A percentile compares a stretch with the other conserved stretches of the same genome.
These are phyloP conservation scores for Curvularia sp. DNA, from an alignment of 2,329 filamentous ascomycete species.

Conservation along the genomic window DNA sequence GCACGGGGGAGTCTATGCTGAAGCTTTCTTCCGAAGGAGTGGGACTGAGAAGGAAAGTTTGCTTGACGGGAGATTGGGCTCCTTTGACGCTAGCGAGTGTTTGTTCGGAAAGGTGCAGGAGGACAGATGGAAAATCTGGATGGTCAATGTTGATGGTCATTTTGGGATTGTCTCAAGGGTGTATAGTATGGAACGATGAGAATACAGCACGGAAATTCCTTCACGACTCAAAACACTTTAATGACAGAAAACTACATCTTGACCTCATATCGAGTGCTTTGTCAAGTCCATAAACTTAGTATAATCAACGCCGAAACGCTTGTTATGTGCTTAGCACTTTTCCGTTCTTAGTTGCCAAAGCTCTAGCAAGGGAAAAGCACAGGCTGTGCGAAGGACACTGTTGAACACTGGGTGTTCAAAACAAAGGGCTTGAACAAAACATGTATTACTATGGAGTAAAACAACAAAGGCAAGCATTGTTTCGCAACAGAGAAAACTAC, in stretches of 20 bases:
- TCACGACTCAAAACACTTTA: background rate
- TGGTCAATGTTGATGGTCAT: background rate
- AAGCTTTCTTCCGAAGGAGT: constrained; percentile 1
- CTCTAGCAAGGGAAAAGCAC: background rate
- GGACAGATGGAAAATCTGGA: background rate
- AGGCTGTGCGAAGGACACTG: background rate
- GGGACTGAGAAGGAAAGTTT: constrained; percentile 13
- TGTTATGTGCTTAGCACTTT: background rate
- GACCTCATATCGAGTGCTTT: background rate
- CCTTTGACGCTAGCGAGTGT: background rate
- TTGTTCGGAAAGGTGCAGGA: background rate
- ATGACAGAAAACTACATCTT: background rate
- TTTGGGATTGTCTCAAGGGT: background rate
- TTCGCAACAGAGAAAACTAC: background rate
- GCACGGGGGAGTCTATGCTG: constrained; percentile 3
- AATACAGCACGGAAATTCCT: no score
- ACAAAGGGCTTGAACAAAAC: background rate
- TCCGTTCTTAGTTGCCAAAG: background rate
- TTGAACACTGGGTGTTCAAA: background rate
- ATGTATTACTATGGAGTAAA: background rate
- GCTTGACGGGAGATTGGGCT: background rate
- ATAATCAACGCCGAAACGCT: background rate
- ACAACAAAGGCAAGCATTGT: background rate
- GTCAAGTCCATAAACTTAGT: background rate
- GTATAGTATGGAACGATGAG: no score